These are phyloP conservation scores for Macrocybe gigantea DNA, from an alignment of 768 basidiomycete genomes.

Conservation along the genomic window DNA sequence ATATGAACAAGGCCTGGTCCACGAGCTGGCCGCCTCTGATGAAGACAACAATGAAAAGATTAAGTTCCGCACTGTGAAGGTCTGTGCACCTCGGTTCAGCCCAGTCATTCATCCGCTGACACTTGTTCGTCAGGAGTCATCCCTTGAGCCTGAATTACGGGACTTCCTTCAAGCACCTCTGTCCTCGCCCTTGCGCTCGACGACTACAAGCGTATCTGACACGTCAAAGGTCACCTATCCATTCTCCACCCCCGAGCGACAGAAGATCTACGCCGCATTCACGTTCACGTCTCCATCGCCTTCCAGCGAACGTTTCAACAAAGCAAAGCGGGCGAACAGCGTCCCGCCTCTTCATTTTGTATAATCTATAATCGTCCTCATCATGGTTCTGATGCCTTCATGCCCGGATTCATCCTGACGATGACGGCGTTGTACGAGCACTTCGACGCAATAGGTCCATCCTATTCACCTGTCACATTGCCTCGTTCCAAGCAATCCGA, in stretches of 20 bases:
- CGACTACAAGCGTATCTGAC: conserved; percentile 19
- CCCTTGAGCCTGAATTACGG: conserved; percentile 50
- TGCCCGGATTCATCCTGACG: too few relatives aligned
- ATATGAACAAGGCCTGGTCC: conserved; percentile 40
- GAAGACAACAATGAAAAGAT: conserved; percentile 18
- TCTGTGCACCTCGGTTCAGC: conserved; percentile 21
- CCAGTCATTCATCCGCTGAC: conserved; percentile 8
- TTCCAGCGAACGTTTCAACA: conserved; percentile 47
- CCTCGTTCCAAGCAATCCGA: too few relatives aligned
- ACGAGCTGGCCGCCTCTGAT: conserved; percentile 24
- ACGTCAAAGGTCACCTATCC: conserved; percentile 24
- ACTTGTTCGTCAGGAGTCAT: conserved; percentile 37
- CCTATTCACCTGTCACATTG: too few relatives aligned
- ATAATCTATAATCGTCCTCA: conserved; percentile 2
- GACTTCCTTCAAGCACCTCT: conserved; percentile 44
- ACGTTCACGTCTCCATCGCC: conserved; percentile 75
- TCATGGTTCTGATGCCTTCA: too few relatives aligned
- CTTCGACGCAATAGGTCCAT: too few relatives aligned
- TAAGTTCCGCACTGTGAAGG: conserved; percentile 42
- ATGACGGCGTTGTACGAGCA: too few relatives aligned
- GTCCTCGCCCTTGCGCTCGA: conserved; percentile 18
- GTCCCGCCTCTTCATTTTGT: conserved; percentile 19
- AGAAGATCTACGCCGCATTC: conserved; percentile 66
- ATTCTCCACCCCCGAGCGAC: conserved; percentile 74
- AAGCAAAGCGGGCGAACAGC: conserved; percentile 29